Base-by-base conservation (phyloP, 1,284 basidiomycete species). In the Neonothopanus nambi region DNA sequence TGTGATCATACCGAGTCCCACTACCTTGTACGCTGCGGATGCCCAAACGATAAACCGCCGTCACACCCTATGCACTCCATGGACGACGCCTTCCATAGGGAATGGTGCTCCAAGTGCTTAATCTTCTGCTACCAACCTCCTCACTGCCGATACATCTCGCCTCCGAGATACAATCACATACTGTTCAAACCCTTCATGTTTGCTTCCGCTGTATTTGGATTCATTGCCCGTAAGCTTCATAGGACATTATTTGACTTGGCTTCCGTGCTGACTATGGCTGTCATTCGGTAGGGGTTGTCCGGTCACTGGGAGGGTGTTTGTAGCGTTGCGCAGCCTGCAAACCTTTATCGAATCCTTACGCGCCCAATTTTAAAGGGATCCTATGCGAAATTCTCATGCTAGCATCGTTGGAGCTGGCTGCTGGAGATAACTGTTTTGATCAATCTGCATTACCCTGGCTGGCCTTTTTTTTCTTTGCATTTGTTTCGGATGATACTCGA, bases 41-140 rank as follows among this genome's bases (percentile, higher is more conserved):
- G 69, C 48, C 59, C 63, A 39, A 69, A 67, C 51, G 61, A 66
- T 47, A 62, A 56, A 28, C 51, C 50, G 20, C 60, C 64, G 26
- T 59, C 63, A 39, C 65, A 70, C 48, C 64, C 66, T 12, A 62
- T 69, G 60, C 55, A 63, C 50, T 36, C 38, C 18, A 62, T 64
- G 58, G 65, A 70, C 51, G 70, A 71, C 56, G 70, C 69, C 26
- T 67, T 67, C 50, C 70, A 71, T 54, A 59, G 64, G 36, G 54
- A 61, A 38, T 72, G 69, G 69, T 72, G 70, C 56, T 60, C 62
- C 30, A 52, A 59, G 17, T 72, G 70, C 51, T 59, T 63, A 15
- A 55, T 58, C 7, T 71, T 64, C 50, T 72, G 70, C 53, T 62
- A 49, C 52, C 59, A 68, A 52, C 62, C 64, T 23, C 54, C 61